A percentile compares a stretch with the other conserved stretches of the same genome.
These are phyloP conservation scores for Emergomyces africanus DNA, from an alignment of 2,329 filamentous ascomycete genomes.

Conservation along the genomic window DNA sequence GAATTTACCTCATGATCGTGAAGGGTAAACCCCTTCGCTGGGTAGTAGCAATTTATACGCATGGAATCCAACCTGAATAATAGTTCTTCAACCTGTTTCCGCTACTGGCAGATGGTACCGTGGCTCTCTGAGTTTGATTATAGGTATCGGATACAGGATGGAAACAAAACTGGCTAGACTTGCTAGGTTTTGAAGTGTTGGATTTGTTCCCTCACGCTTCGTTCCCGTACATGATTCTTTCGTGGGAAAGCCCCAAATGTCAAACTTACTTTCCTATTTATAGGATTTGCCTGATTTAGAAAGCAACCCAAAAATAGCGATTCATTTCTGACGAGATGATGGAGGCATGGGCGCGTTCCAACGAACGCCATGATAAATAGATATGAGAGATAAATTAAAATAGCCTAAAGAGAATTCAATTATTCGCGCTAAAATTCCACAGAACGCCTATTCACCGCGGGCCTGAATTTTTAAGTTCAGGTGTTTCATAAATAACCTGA, in stretches of 20 bases:
- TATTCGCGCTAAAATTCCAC: background rate
- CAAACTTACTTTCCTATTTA: background rate
- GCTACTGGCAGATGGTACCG: background rate
- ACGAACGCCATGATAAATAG: background rate
- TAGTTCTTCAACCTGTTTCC: background rate
- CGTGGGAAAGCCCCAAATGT: background rate
- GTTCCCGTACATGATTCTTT: conserved; percentile 37
- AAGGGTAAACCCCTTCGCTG: background rate
- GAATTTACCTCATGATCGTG: background rate
- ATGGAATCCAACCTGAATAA: background rate
- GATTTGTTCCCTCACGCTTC: conserved; percentile 29
- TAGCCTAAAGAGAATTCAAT: background rate
- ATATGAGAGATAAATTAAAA: background rate
- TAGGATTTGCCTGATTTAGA: background rate
- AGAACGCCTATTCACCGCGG: background rate
- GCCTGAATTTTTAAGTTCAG: background rate
- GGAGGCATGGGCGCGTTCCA: background rate
- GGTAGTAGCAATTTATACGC: background rate
- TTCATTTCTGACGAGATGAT: background rate
- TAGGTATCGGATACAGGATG: background rate
- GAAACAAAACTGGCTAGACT: background rate
- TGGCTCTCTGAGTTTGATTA: background rate
- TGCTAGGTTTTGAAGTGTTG: background rate
- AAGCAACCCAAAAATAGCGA: background rate
- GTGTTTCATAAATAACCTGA: background rate